These are phyloP conservation scores for Sarocladium kiliense DNA, from an alignment of 2,329 filamentous ascomycete genomes.

Conservation along the genomic window DNA sequence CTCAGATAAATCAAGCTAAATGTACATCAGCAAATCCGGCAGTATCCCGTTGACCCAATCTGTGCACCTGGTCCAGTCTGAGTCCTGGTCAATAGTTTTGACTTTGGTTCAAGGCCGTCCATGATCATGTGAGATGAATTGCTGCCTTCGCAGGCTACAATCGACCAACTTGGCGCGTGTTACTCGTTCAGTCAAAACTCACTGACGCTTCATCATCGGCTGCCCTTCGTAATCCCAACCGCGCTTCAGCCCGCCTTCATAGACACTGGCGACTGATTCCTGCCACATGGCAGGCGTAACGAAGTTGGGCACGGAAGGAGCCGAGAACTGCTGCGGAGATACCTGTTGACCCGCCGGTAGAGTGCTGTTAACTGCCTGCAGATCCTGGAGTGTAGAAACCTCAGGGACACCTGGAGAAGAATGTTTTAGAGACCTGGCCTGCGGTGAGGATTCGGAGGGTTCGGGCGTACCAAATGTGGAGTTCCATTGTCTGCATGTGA, in stretches of 20 bases:
- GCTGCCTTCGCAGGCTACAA: not conserved
- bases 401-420: conserved; percentile 49
- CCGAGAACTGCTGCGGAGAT: conserved; percentile 46
- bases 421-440: conserved; percentile 45
- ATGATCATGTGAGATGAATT: not conserved
- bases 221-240: conserved; percentile 51
- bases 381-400: conserved; percentile 47
- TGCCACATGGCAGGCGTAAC: conserved; percentile 71
- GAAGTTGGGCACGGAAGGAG: conserved; percentile 50
- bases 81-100: not conserved
- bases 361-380: conserved; percentile 41
- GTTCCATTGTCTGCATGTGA: conserved; percentile 74
- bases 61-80: not conserved
- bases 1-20: conserved; percentile 4
- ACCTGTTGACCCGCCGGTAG: conserved; percentile 41
- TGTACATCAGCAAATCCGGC: conserved; percentile 6
- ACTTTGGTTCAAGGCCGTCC: not conserved
- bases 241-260: conserved; percentile 60
- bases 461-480: conserved; percentile 77
- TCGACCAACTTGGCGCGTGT: too few species aligned
- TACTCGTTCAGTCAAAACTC: conserved; percentile 11
- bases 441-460: conserved; percentile 29
- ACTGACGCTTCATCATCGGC: conserved; percentile 25
- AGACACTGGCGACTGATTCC: conserved; percentile 64
- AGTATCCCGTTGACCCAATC: not conserved